Evolutionary conservation across 805 yeast species (phyloP), one percentile per base, ranked within the genome.

Genomic region (Yamadazyma nakazawae): DNA sequence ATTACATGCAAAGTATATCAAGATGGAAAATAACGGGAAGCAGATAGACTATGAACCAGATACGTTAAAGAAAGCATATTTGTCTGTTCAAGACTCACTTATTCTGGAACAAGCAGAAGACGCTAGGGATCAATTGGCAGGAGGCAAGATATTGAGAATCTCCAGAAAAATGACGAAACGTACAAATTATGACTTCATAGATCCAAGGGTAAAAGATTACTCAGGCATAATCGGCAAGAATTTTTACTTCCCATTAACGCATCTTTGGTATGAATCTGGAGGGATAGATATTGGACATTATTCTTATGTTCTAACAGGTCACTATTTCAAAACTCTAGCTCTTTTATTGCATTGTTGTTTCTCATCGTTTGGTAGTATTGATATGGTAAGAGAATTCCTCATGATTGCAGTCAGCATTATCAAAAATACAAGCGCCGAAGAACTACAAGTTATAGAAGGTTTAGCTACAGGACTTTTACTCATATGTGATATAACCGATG

Each of bases 301-400:
- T 54, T 75, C 85, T 0, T 72, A 78, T 1, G 54, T 84, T 1
- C 61, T 85, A 17, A 68, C 71, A 31, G 72, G 80, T 0, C 91
- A 85, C 57, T 84, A 73, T 59, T 54, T 85, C 39, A 75, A 78
- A 45, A 81, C 88, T 0, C 56, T 85, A 45, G 72, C 80, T 0
- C 56, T 85, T n/a, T 54, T 85, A 2, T 59, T 83, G 17, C 80
- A 79, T 44, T 67, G 81, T 42, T 80, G 85, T 0, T 89, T 88
- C 0, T 65, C 80, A 2, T 64, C 79, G 0, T 52, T 64, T 1
- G 75, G 78, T 37, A 57, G 81, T 19, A 59, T 65, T 1, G 86
- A 79, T 32, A 83, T 86, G 88, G 68, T 78, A 1, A 58, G 64
- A 2, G 90, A 84, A 51, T 62, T 75, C 45, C 50, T 84, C 6